Evolutionary conservation across 192 early-diverging fungal species (phyloP).

Genomic region (Thamnidium elegans): DNA sequence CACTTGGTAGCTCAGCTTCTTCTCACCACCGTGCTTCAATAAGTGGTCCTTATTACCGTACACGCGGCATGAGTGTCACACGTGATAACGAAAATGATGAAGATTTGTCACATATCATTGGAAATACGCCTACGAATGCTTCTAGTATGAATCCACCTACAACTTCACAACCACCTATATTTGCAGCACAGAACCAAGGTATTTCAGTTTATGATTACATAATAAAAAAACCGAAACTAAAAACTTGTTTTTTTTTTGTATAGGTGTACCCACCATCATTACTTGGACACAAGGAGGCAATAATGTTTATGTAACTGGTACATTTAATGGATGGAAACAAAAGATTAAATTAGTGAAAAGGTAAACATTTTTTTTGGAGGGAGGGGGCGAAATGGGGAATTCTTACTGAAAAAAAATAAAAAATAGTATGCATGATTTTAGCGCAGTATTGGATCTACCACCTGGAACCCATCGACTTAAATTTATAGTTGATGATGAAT

Average conservation of each 20-base stretch:
- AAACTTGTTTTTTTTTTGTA: neutral
- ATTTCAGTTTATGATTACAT: neutral
- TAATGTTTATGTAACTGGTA: slow-evolving; percentile 90
- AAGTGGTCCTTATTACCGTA: slow-evolving; percentile 36
- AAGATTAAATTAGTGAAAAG: slow-evolving; percentile 78
- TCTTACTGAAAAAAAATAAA: slow-evolving; percentile 11
- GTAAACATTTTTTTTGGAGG: too few relatives aligned
- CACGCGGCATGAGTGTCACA: slow-evolving; percentile 28
- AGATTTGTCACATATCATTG: neutral
- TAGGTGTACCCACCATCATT: slow-evolving; percentile 82
- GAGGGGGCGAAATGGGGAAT: too few relatives aligned
- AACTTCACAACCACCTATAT: neutral
- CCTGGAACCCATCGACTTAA: slow-evolving; percentile 94
- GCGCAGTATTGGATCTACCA: slow-evolving; percentile 82
- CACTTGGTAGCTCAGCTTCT: slow-evolving; percentile 18
- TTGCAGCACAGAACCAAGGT: neutral
- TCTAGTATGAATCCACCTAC: neutral
- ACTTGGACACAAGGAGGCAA: slow-evolving; percentile 82
- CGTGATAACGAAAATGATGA: slow-evolving; percentile 32
- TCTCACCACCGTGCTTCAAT: slow-evolving; percentile 32
- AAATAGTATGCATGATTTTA: slow-evolving; percentile 69
- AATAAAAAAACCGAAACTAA: too few relatives aligned
- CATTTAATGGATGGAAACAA: slow-evolving; percentile 96
- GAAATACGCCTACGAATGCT: neutral
- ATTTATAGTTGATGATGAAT: slow-evolving; percentile 98